Evolutionary conservation across 495 filamentous ascomycete species (phyloP).

Genomic region (Annulohypoxylon bovei): DNA sequence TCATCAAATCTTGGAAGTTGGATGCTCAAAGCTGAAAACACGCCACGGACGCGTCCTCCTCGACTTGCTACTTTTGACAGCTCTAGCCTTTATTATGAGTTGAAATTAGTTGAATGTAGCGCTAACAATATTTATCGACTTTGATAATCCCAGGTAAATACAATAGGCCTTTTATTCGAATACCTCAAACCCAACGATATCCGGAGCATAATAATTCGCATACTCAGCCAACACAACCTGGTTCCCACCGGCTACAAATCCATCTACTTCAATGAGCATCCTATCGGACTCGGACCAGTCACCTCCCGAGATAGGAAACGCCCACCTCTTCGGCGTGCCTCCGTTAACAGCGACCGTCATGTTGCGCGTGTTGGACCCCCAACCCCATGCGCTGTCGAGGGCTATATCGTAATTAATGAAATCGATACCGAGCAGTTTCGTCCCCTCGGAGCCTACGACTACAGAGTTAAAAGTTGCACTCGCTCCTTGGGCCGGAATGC

Average conservation of each 20-base stretch:
- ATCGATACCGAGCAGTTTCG: slow-evolving; percentile 57
- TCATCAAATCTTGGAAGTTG: neutral
- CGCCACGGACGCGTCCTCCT: neutral
- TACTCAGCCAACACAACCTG: slow-evolving; percentile 34
- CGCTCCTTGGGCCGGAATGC: slow-evolving; percentile 38
- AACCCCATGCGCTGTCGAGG: slow-evolving; percentile 53
- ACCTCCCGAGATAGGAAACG: slow-evolving; percentile 59
- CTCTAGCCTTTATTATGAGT: neutral
- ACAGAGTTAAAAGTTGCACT: slow-evolving; percentile 38
- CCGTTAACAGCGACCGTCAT: slow-evolving; percentile 59
- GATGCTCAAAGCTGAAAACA: neutral
- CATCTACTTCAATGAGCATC: slow-evolving; percentile 55
- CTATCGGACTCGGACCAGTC: slow-evolving; percentile 62
- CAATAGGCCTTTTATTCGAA: slow-evolving; percentile 28
- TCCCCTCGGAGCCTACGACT: slow-evolving; percentile 29
- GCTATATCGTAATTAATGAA: slow-evolving; percentile 65
- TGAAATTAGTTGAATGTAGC: too few relatives aligned
- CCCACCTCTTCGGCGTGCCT: slow-evolving; percentile 52
- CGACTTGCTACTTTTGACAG: too few relatives aligned
- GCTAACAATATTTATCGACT: neutral
- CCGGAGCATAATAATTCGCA: slow-evolving; percentile 25
- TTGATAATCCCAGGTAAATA: too few relatives aligned
- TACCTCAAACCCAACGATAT: slow-evolving; percentile 43
- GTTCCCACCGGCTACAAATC: slow-evolving; percentile 54
- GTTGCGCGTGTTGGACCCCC: slow-evolving; percentile 58